Base-by-base conservation (phyloP, 2,329 filamentous ascomycete species). In the Penicillium freii region DNA sequence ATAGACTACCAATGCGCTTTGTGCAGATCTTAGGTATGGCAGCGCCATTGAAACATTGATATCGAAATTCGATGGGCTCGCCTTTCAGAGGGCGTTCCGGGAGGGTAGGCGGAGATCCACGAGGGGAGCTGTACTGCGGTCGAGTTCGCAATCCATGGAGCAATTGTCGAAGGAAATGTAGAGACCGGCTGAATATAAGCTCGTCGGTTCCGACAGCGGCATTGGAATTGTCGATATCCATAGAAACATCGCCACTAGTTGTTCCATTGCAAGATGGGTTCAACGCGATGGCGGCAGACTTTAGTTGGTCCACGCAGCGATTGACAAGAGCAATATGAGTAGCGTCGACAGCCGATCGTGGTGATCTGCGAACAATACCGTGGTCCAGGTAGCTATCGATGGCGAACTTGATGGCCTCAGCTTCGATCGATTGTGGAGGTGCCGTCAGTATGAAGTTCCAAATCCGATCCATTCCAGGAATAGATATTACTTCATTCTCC, bases 371-470 rank as follows among this genome's bases (percentile, higher is more conserved):
- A 38, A 78, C 75, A 33, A 78, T 68, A 7, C 58, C 60, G 55
- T 79, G 75, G 55, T 85, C 80, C 34, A 94, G 79, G 68, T 94
- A 96, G 13, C 91, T 80, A 25, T 87, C 82, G 25, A 92, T 90
- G 4, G 96, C 84, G 23, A 86, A 85, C 50, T 80, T 81, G 31
- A 89, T 91, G 1, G 90, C 88, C 51, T 81, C 76, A 21, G 82
- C 81, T 63, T 90, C 90, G 47, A 95, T 86, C 0, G 81, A 83
- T 38, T 82, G 78, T 38, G 83, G 78, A 5, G 86, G 84, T 1
- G 89, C 86, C 17, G 84, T 87, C 52, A 96, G 77, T 34, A 93
- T 85, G 65, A 96, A 84, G 25, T 86, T 84, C 92, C 92, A 96
- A n/a, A 96, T 78, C 56, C 92, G 83, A 64, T 94, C 89, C 61